These are phyloP conservation scores for Camellia japonica DNA, from an alignment of 148 eudicot species.

Conservation along the genomic window DNA sequence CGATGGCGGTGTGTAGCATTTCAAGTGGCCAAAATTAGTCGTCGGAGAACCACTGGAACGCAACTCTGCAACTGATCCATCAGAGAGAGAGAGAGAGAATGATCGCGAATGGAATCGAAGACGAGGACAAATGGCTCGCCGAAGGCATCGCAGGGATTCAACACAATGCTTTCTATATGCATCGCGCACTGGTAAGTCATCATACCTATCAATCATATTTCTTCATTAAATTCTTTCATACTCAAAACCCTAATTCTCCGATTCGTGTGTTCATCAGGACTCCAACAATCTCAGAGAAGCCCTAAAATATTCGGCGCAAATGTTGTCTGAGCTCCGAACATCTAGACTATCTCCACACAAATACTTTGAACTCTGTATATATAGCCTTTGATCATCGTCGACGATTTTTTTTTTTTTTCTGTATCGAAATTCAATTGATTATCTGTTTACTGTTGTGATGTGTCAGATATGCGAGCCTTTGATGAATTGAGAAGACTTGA, in stretches of 20 bases:
- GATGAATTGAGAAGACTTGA: constrained; percentile 89
- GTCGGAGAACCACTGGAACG: background rate
- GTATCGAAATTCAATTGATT: background rate
- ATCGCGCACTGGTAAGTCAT: constrained; percentile 71
- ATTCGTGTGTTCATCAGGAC: constrained; percentile 44
- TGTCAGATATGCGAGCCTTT: constrained; percentile 90
- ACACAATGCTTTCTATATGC: constrained; percentile 94
- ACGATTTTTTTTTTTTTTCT: background rate
- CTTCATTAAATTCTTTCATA: background rate
- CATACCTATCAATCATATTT: background rate
- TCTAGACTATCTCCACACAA: constrained; percentile 91
- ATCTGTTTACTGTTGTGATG: constrained; percentile 8
- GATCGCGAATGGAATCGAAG: constrained; percentile 64
- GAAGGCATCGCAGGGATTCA: constrained; percentile 94
- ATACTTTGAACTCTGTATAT: constrained; percentile 80
- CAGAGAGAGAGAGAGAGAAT: constrained; percentile 16
- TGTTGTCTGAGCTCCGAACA: constrained; percentile 94
- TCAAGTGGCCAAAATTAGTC: background rate
- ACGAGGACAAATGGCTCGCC: constrained; percentile 99
- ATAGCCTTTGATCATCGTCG: constrained; percentile 6
- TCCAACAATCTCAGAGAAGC: constrained; percentile 86
- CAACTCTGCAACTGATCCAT: background rate
- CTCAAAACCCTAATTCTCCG: background rate
- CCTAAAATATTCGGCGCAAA: constrained; percentile 73
- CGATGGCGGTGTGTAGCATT: background rate